phyloP scores from a whole-genome alignment of 1,139 yeast genomes.

The Scheffersomyces stambukii region DNA sequence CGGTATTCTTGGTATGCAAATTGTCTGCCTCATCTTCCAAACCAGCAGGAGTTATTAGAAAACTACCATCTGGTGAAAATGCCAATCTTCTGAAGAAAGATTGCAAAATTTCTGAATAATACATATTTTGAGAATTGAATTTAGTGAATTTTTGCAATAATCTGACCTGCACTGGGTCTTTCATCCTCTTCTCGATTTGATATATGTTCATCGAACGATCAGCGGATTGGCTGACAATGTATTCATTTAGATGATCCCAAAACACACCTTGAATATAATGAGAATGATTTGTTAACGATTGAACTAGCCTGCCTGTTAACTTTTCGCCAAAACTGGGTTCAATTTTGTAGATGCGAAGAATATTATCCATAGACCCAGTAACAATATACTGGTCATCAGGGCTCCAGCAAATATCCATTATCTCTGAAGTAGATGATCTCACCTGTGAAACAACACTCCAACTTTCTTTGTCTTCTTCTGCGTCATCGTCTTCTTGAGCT shows the following conservation, averaged over 20 bases:
- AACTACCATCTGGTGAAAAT: conserved; percentile 86
- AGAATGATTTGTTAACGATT: conserved; percentile 65
- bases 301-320: conserved; percentile 53
- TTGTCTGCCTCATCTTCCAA: conserved; percentile 20
- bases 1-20: conserved; percentile 48
- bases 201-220: conserved; percentile 79
- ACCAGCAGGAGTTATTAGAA: conserved; percentile 83
- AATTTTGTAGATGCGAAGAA: conserved; percentile 57
- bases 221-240: conserved; percentile 82
- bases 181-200: conserved; percentile 7
- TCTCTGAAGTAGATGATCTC: conserved; percentile 65
- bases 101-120: conserved; percentile 82
- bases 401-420: conserved; percentile 90
- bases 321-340: conserved; percentile 15
- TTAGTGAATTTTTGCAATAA: conserved; percentile 18
- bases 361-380: conserved; percentile 92
- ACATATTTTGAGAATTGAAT: conserved; percentile 30
- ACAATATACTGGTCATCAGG: conserved; percentile 72
- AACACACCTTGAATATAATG: conserved; percentile 94
- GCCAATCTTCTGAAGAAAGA: conserved; percentile 83
- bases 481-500: conserved; percentile 42
- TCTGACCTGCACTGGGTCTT: too few relatives aligned
- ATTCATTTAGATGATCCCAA: conserved; percentile 87
- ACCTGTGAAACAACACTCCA: conserved; percentile 51
- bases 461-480: conserved; percentile 58